phyloP scores from a whole-genome alignment of 1,284 basidiomycete genomes.

The Trametes hirsuta region DNA sequence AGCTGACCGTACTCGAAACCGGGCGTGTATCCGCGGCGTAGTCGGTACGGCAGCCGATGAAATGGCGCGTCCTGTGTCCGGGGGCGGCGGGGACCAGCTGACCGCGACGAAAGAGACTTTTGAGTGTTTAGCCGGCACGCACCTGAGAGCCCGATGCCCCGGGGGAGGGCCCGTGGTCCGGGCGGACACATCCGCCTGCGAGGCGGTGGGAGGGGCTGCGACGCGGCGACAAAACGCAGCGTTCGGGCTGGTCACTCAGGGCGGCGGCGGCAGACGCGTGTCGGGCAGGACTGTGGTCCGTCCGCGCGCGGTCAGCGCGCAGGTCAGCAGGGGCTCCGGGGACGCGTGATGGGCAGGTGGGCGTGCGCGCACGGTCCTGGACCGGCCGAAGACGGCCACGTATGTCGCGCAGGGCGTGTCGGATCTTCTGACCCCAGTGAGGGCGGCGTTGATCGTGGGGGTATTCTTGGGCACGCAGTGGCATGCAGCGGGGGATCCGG shows the following conservation, averaged over 20 bases:
- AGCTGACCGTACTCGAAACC: slow-evolving; percentile 5
- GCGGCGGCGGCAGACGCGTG: neutral
- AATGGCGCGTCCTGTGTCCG: neutral
- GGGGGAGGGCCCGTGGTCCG: neutral
- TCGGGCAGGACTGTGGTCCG: slow-evolving; percentile 1
- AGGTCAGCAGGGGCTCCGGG: neutral
- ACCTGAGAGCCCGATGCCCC: slow-evolving; percentile 4
- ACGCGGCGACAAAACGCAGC: neutral
- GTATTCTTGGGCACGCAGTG: slow-evolving; percentile 7
- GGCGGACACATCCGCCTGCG: slow-evolving; percentile 4
- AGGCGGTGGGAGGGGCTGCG: slow-evolving; percentile 2
- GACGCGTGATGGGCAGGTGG: slow-evolving; percentile 9
- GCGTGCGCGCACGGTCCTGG: slow-evolving; percentile 6
- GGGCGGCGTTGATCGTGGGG: slow-evolving; percentile 5
- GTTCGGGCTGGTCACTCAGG: too few relatives aligned
- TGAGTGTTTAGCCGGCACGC: slow-evolving; percentile 4
- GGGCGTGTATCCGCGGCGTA: slow-evolving; percentile 6
- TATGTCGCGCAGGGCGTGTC: slow-evolving; percentile 4
- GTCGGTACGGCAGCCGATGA: slow-evolving; percentile 12
- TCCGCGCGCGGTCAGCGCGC: slow-evolving; percentile 15
- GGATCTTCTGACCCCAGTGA: slow-evolving; percentile 22
- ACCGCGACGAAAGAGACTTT: slow-evolving; percentile 11
- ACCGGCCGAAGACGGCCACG: slow-evolving; percentile 19
- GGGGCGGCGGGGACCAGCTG: slow-evolving; percentile 8
- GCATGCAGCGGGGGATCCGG: neutral